These are phyloP conservation scores for Chrysanthemum lavandulifolium DNA, from an alignment of 129 eudicot species.

Conservation along the genomic window DNA sequence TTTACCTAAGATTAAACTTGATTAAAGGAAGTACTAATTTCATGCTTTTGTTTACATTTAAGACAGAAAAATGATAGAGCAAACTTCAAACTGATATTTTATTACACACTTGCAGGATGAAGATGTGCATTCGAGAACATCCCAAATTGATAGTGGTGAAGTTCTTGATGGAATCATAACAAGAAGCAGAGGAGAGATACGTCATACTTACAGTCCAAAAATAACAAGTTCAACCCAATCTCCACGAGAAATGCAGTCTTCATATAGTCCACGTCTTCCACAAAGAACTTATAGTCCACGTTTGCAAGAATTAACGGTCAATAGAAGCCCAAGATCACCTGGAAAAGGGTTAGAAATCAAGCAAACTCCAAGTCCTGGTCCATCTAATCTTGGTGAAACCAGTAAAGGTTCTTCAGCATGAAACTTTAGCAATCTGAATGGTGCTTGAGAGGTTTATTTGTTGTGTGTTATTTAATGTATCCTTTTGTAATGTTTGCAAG, in stretches of 20 bases:
- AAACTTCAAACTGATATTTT: neutral
- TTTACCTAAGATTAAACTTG: neutral
- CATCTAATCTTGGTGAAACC: constrained; percentile 41
- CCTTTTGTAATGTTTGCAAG: constrained; percentile 22
- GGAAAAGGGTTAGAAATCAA: constrained; percentile 53
- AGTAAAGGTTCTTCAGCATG: constrained; percentile 49
- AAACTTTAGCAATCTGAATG: constrained; percentile 24
- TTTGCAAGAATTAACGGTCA: constrained; percentile 29
- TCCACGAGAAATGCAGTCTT: constrained; percentile 46
- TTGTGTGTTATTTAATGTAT: constrained; percentile 18
- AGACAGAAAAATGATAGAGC: no score
- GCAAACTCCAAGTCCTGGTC: constrained; percentile 65
- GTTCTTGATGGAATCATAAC: constrained; percentile 73
- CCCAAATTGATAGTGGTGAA: constrained; percentile 50
- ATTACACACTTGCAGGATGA: constrained; percentile 49
- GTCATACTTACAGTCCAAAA: constrained; percentile 63
- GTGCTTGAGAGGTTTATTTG: constrained; percentile 53
- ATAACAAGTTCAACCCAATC: constrained; percentile 57
- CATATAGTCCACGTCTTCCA: constrained; percentile 56
- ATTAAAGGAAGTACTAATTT: no score
- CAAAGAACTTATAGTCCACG: constrained; percentile 47
- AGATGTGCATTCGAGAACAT: constrained; percentile 38
- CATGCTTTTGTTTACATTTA: no score
- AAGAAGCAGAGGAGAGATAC: constrained; percentile 87
- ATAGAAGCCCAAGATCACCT: constrained; percentile 41